phyloP scores from a whole-genome alignment of 2,329 filamentous ascomycete genomes.

The Cryoendolithus antarcticus region DNA sequence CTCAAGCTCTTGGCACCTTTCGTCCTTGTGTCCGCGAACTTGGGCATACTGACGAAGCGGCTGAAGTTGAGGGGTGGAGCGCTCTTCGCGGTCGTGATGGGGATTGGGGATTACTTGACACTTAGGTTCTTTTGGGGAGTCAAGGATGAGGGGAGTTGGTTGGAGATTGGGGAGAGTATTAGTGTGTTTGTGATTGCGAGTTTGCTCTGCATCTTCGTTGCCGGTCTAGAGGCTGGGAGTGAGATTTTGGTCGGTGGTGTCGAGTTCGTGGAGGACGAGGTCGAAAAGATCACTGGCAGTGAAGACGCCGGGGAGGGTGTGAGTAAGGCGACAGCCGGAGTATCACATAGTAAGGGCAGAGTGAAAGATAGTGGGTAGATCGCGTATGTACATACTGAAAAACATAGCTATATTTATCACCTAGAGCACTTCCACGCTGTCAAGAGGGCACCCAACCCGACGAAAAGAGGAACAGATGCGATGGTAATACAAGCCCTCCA shows the following conservation, averaged over 20 bases:
- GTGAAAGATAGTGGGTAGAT: no score
- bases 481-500: no score
- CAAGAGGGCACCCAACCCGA: no score
- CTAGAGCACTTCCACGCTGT: no score
- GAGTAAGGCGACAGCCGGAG: no score
- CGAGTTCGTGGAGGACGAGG: conserved; percentile 40
- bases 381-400: no score
- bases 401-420: no score
- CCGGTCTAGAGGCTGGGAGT: conserved; percentile 72
- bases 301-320: no score
- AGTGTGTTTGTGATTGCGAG: conserved; percentile 92
- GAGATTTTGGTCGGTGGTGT: conserved; percentile 72
- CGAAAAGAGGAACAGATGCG: no score
- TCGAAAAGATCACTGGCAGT: background rate
- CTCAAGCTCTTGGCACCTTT: conserved; percentile 91
- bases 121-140: conserved; percentile 98
- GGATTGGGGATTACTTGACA: conserved; percentile 79
- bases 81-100: conserved; percentile 90
- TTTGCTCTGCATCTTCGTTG: conserved; percentile 79
- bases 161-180: conserved; percentile 95
- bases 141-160: conserved; percentile 88
- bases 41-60: conserved; percentile 81
- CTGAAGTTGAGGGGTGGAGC: conserved; percentile 77
- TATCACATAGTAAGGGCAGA: no score
- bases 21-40: conserved; percentile 77